Base-by-base conservation (phyloP, 495 filamentous ascomycete species). In the Hypomontagnella submonticulosa region DNA sequence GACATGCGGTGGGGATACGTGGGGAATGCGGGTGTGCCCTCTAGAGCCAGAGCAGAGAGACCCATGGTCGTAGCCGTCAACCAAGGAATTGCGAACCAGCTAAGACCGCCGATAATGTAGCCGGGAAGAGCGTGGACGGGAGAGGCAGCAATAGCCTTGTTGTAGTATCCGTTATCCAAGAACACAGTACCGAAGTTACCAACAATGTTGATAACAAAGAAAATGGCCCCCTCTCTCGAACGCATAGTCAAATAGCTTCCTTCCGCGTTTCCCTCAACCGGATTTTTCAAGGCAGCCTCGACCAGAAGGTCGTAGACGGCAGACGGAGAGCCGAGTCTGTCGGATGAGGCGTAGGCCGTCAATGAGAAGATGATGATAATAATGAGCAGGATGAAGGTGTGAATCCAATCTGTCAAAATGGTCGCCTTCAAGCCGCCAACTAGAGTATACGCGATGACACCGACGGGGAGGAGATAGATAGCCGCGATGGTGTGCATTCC, bases 11-110 rank as follows among this genome's bases (percentile, higher is more conserved):
- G 74, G 0, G 90, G 91, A 65, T 80, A 93, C 4, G 83, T 88
- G 0, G 90, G 90, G 76, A 93, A 93, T 9, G 79, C 79, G 0
- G 91, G 89, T 42, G 89, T 86, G 42, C 81, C 83, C 70, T 98
- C 92, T 5, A 97, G 82, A 3, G 93, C 90, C 18, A 97, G 84
- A 7, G 89, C 92, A 10, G 92, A 87, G n/a, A 97, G 85, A 30
- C 94, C 94, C 91, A 97, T 93, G 12, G 93, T 97, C 8, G 90
- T 97, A 3, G 93, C 93, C 32, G 85, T 89, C 16, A 97, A 84
- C 92, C 92, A 98, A 15, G 94, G 94, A 56, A 98, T 96, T 6
- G 94, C 94, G 59, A 98, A 97, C 93, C 93, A 98, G 68, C 84
- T 88, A 1, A 97, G 83, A 38, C 94, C 94, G 19, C 94, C 94